Evolutionary conservation across 768 basidiomycete species (phyloP), one percentile per base, ranked within the genome.

Genomic region (Mrakia frigida): DNA sequence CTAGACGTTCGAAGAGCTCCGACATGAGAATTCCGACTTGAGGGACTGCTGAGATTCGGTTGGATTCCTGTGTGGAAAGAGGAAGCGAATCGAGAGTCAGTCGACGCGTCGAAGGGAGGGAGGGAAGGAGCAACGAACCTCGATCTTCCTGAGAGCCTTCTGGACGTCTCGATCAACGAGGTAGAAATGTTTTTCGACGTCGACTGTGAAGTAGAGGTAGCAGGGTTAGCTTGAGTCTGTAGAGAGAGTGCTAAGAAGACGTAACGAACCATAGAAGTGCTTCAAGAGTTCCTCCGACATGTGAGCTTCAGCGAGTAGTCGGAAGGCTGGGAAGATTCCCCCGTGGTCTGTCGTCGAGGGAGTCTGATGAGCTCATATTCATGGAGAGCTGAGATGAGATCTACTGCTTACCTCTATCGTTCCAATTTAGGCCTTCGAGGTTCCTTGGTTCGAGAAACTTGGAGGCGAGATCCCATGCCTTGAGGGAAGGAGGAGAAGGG

Each of bases 1-100:
- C 83, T 6, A 93, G 82, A 50, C 89, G 86, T 71, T 86, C 85
- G 0, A 92, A 84, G 31, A 93, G 86, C 35, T 84, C 82, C 18
- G 85, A 84, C 11, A 93, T 85, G 33, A 87, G 81, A 37, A 86
- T 83, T 1, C 87, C 84, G 75, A 89, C 86, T 28, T 84, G 81
- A 35, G 85, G 84, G 56, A 82, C 81, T 89, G 91, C 78, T 35
- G 41, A 52, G 50, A 65, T 71, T 2, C 31, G 50, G 14, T 41
- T 52, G 3, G 70, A 70, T 43, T 76, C 68, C 70, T 74, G 61
- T 2, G n/a, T n/a, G n/a, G 50, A 41, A 3, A 73, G 39, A 23
- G 5, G n/a, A 23, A 21, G 61, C 23, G 41, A 37, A 11, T 31
- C 6, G 43, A 46, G n/a, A 39, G 31, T 74, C 60, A 74, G 74